Evolutionary conservation across 2,329 filamentous ascomycete genomes (phyloP).

Genomic region (Lasiodiplodia hormozganensis): DNA sequence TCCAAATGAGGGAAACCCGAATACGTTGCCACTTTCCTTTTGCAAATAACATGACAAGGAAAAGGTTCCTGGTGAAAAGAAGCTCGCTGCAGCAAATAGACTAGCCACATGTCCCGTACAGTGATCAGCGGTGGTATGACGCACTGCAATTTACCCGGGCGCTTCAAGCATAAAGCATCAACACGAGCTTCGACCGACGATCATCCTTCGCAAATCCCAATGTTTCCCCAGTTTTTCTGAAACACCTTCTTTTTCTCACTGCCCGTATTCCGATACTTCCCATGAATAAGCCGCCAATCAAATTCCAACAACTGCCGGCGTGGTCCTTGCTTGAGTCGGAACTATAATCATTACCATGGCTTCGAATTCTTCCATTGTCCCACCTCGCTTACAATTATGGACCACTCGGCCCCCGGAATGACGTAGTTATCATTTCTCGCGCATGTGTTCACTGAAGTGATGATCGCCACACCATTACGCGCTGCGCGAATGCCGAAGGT

Average conservation of each 20-base stretch:
- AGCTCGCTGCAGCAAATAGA: slow-evolving; percentile 7
- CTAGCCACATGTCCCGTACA: neutral
- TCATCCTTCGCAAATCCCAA: neutral
- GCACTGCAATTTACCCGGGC: slow-evolving; percentile 6
- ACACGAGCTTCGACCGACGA: neutral
- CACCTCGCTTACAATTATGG: neutral
- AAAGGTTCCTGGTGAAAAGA: neutral
- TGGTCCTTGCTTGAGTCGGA: neutral
- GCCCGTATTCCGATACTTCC: neutral
- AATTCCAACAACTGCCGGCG: neutral
- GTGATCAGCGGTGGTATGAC: neutral
- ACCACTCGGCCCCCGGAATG: neutral
- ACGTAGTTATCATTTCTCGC: neutral
- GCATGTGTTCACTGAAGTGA: neutral
- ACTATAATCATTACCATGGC: neutral
- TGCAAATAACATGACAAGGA: neutral
- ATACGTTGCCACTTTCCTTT: neutral
- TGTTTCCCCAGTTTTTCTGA: slow-evolving; percentile 9
- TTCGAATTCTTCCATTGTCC: neutral
- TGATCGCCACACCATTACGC: neutral
- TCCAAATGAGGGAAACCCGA: neutral
- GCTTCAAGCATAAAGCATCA: slow-evolving; percentile 4
- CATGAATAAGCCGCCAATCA: neutral
- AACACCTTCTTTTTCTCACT: slow-evolving; percentile 10
- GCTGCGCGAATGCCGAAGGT: neutral